Evolutionary conservation across 257 asterid species (phyloP).

Genomic region (Sherardia arvensis): DNA sequence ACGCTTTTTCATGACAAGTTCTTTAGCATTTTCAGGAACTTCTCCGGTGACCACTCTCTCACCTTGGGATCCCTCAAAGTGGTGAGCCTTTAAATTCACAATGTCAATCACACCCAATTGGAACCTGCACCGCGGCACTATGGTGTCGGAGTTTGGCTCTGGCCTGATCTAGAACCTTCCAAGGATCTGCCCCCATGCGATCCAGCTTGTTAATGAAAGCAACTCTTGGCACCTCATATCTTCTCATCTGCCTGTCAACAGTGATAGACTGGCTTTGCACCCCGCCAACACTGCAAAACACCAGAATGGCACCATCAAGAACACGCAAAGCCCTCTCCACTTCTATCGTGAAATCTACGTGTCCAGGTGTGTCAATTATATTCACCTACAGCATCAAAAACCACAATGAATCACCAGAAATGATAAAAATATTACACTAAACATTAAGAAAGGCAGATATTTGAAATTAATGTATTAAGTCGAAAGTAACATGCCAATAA

Average conservation of each 20-base stretch:
- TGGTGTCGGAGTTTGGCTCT: slow-evolving; percentile 96
- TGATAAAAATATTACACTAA: too few species aligned
- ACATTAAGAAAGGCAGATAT: too few species aligned
- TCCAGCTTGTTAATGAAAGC: slow-evolving; percentile 96
- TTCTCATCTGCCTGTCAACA: slow-evolving; percentile 97
- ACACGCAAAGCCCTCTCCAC: slow-evolving; percentile 99
- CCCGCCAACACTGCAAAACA: slow-evolving; percentile 96
- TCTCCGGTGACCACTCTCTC: slow-evolving; percentile 68
- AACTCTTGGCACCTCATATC: slow-evolving; percentile 94
- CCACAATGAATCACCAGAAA: too few species aligned
- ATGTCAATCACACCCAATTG: slow-evolving; percentile 92
- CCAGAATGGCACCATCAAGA: slow-evolving; percentile 96
- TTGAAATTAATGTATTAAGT: too few species aligned
- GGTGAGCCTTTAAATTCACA: slow-evolving; percentile 68
- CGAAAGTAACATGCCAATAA: too few species aligned
- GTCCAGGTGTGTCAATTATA: slow-evolving; percentile 97
- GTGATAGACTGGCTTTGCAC: slow-evolving; percentile 99
- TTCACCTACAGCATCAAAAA: slow-evolving; percentile 51
- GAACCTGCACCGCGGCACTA: slow-evolving; percentile 92
- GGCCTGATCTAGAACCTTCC: slow-evolving; percentile 96
- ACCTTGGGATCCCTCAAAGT: slow-evolving; percentile 85
- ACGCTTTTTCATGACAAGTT: slow-evolving; percentile 61
- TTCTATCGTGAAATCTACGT: slow-evolving; percentile 96
- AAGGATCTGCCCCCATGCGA: slow-evolving; percentile 99
- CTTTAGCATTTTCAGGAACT: slow-evolving; percentile 67